phyloP scores from a whole-genome alignment of 2,329 filamentous ascomycete species.

The Sporothrix luriei region DNA sequence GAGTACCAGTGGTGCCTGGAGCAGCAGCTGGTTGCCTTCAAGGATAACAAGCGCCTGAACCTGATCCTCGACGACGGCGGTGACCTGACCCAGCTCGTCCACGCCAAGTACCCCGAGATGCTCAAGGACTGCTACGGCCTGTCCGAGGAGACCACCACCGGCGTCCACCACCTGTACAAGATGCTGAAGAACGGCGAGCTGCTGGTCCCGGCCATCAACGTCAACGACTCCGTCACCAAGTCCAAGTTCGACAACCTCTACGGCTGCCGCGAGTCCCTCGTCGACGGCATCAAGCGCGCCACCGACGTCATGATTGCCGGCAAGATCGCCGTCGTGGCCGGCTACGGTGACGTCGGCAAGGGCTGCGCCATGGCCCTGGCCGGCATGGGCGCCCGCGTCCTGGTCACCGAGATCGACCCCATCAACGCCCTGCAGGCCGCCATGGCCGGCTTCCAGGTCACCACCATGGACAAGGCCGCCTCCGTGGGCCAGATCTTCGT shows the following conservation, averaged over 20 bases:
- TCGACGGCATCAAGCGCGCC: slow-evolving; percentile 99
- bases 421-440: slow-evolving; percentile 99
- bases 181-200: slow-evolving; percentile 93
- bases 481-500: slow-evolving; percentile 93
- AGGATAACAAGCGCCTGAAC: slow-evolving; percentile 95
- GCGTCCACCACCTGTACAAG: slow-evolving; percentile 98
- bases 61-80: slow-evolving; percentile 98
- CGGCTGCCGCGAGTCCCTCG: slow-evolving; percentile 97
- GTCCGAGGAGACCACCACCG: slow-evolving; percentile 99
- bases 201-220: slow-evolving; percentile 94
- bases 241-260: slow-evolving; percentile 99
- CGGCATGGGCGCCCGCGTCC: slow-evolving; percentile 94
- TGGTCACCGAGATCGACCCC: slow-evolving; percentile 96
- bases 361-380: slow-evolving; percentile 94
- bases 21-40: slow-evolving; percentile 96
- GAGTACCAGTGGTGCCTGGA: slow-evolving; percentile 99
- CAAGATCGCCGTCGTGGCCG: slow-evolving; percentile 96
- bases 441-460: slow-evolving; percentile 95
- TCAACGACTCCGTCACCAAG: slow-evolving; percentile 99
- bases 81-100: slow-evolving; percentile 93
- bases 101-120: slow-evolving; percentile 98
- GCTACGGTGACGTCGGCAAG: slow-evolving; percentile 99
- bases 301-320: slow-evolving; percentile 99
- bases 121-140: slow-evolving; percentile 98
- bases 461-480: slow-evolving; percentile 94